Percentiles rank a stretch among this genome's conserved stretches.
Evolutionary conservation across 352 stramenopile genomes (phyloP).

Genomic region (Lagenidium giganteum): DNA sequence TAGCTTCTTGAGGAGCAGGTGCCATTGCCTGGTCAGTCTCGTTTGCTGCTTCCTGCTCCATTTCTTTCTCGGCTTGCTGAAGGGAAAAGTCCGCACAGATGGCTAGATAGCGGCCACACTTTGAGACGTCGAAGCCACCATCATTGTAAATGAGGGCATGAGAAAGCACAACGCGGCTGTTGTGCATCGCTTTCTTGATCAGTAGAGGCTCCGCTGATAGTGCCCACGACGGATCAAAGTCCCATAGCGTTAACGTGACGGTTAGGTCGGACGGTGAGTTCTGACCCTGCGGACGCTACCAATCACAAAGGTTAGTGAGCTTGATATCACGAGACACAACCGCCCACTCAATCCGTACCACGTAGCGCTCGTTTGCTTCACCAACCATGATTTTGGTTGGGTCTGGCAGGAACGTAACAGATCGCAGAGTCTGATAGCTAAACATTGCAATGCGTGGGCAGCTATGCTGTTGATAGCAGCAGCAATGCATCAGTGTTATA

Average conservation of each 20-base stretch:
- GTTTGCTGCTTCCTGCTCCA: slow-evolving; percentile 73
- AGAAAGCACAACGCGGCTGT: slow-evolving; percentile 79
- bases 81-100: slow-evolving; percentile 94
- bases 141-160: slow-evolving; percentile 97
- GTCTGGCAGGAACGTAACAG: slow-evolving; percentile 91
- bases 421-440: slow-evolving; percentile 88
- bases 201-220: slow-evolving; percentile 62
- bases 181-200: slow-evolving; percentile 82
- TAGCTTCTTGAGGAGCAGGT: slow-evolving; percentile 50
- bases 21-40: slow-evolving; percentile 75
- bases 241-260: slow-evolving; percentile 93
- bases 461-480: slow-evolving; percentile 39
- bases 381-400: slow-evolving; percentile 92
- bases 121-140: slow-evolving; percentile 96
- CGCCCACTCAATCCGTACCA: slow-evolving; percentile 30
- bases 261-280: slow-evolving; percentile 82
- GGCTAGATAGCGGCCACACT: slow-evolving; percentile 91
- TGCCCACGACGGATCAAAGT: slow-evolving; percentile 89
- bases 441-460: slow-evolving; percentile 85
- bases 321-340: background rate
- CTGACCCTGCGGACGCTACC: slow-evolving; percentile 69
- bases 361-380: slow-evolving; percentile 89
- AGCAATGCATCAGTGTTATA: background rate
- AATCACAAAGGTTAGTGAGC: slow-evolving; percentile 1
- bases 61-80: slow-evolving; percentile 83